Percentiles rank a stretch among this genome's conserved stretches.
These are phyloP conservation scores for Pythium graminicola DNA, from an alignment of 352 stramenopile genomes.

Conservation along the genomic window DNA sequence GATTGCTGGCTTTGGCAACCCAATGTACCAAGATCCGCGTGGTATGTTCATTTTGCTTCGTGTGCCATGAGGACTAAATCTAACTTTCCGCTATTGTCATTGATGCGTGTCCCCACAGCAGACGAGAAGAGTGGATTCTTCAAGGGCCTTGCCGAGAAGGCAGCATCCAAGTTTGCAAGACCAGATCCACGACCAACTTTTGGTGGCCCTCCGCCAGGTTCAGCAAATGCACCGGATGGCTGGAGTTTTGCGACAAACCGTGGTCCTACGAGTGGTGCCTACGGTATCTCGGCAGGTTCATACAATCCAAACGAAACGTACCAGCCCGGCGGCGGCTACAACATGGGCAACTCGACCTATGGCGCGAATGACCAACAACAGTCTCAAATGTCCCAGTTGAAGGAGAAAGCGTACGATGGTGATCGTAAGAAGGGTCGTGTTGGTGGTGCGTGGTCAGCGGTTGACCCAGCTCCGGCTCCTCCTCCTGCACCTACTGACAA, in stretches of 20 bases:
- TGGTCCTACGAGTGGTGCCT: constrained; percentile 67
- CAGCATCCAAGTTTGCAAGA: constrained; percentile 70
- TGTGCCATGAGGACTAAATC: no score
- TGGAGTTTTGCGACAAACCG: constrained; percentile 83
- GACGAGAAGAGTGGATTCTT: constrained; percentile 85
- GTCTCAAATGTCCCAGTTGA: constrained; percentile 53
- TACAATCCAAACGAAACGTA: constrained; percentile 84
- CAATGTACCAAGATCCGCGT: constrained; percentile 90
- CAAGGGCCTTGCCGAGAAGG: constrained; percentile 80
- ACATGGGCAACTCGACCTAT: constrained; percentile 39
- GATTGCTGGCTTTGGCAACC: constrained; percentile 93
- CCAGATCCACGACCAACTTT: constrained; percentile 47
- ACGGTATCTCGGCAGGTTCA: constrained; percentile 36
- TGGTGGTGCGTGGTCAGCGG: constrained; percentile 60
- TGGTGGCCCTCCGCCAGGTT: constrained; percentile 51
- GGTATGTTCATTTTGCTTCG: constrained; percentile 21
- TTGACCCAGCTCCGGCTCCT: constrained; percentile 23
- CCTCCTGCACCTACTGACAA: constrained; percentile 27
- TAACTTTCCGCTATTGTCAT: no score
- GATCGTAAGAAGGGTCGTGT: constrained; percentile 82
- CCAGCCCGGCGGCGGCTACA: constrained; percentile 55
- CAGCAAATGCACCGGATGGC: constrained; percentile 64
- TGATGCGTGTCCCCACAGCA: constrained; percentile 11
- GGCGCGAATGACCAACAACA: constrained; percentile 45
- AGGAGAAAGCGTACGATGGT: constrained; percentile 77